Percentiles rank a stretch among this genome's conserved stretches.
Conservation (phyloP, 352 stramenopile genomes). For the Aphanomyces euteiches region DNA sequence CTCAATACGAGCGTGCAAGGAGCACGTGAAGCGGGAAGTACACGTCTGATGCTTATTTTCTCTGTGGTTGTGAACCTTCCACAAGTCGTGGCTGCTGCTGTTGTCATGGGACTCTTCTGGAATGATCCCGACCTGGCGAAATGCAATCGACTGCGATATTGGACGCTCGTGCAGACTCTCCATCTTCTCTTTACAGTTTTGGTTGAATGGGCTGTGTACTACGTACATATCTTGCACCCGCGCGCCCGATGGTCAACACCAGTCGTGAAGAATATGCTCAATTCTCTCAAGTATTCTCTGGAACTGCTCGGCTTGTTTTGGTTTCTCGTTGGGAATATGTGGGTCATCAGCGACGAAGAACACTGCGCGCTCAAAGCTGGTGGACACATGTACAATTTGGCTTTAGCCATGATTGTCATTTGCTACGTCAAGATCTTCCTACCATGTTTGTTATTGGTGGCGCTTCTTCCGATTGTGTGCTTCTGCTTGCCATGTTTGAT, state of each 20-base stretch:
- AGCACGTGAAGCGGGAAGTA: conserved; percentile 72
- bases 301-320: conserved; percentile 76
- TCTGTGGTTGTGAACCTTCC: conserved; percentile 73
- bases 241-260: background rate
- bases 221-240: conserved; percentile 2
- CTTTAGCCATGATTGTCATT: conserved; percentile 90
- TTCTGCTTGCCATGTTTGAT: conserved; percentile 93
- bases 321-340: conserved; percentile 87
- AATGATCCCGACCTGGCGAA: conserved; percentile 46
- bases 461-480: conserved; percentile 88
- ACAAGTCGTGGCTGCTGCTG: conserved; percentile 55
- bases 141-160: conserved; percentile 81
- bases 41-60: conserved; percentile 71
- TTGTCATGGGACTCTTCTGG: conserved; percentile 69
- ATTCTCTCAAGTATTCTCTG: conserved; percentile 68
- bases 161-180: conserved; percentile 71
- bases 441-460: conserved; percentile 85
- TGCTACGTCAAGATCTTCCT: conserved; percentile 92
- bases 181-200: conserved; percentile 62
- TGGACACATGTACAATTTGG: conserved; percentile 73
- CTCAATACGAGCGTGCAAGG: conserved; percentile 81
- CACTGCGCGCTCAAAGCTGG: conserved; percentile 59
- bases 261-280: conserved; percentile 9
- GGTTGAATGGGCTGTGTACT: conserved; percentile 77
- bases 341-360: conserved; percentile 80